These are phyloP conservation scores for Xylaria polymorpha DNA, from an alignment of 2,329 filamentous ascomycete species.

Conservation along the genomic window DNA sequence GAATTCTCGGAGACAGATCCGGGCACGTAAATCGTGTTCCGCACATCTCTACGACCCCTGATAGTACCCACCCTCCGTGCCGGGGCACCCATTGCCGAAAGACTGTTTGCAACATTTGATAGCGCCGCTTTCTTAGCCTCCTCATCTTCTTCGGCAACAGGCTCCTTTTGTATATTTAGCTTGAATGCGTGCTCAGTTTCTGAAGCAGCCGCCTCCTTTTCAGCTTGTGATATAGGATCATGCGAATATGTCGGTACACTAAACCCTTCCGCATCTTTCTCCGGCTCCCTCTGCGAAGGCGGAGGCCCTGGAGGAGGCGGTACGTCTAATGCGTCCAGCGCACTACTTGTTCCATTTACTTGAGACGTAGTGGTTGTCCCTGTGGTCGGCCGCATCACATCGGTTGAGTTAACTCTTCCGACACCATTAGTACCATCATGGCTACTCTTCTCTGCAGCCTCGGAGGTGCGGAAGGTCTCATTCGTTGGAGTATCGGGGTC, in stretches of 20 bases:
- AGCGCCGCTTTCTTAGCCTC: slow-evolving; percentile 79
- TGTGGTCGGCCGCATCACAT: slow-evolving; percentile 47
- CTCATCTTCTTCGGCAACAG: slow-evolving; percentile 81
- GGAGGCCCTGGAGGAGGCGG: slow-evolving; percentile 65
- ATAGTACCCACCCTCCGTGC: slow-evolving; percentile 79
- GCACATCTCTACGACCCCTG: slow-evolving; percentile 87
- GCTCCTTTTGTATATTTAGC: slow-evolving; percentile 81
- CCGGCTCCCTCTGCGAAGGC: slow-evolving; percentile 57
- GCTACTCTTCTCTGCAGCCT: slow-evolving; percentile 50
- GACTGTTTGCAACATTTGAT: slow-evolving; percentile 78
- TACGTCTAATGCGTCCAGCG: slow-evolving; percentile 62
- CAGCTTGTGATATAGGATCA: slow-evolving; percentile 76
- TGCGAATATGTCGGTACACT: slow-evolving; percentile 74
- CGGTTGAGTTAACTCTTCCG: slow-evolving; percentile 51
- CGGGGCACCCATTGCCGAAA: slow-evolving; percentile 73
- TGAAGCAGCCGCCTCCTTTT: slow-evolving; percentile 72
- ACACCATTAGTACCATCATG: slow-evolving; percentile 62
- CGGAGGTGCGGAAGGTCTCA: slow-evolving; percentile 46
- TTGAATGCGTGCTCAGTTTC: slow-evolving; percentile 77
- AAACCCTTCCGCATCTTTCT: slow-evolving; percentile 80
- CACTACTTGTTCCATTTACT: slow-evolving; percentile 60
- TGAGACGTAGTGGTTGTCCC: slow-evolving; percentile 51
- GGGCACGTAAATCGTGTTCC: slow-evolving; percentile 89
- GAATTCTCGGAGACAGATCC: slow-evolving; percentile 50
- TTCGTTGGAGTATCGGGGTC: slow-evolving; percentile 58